Evolutionary conservation across 2,329 filamentous ascomycete genomes (phyloP).

Genomic region (Chaetomiaceae sp.): DNA sequence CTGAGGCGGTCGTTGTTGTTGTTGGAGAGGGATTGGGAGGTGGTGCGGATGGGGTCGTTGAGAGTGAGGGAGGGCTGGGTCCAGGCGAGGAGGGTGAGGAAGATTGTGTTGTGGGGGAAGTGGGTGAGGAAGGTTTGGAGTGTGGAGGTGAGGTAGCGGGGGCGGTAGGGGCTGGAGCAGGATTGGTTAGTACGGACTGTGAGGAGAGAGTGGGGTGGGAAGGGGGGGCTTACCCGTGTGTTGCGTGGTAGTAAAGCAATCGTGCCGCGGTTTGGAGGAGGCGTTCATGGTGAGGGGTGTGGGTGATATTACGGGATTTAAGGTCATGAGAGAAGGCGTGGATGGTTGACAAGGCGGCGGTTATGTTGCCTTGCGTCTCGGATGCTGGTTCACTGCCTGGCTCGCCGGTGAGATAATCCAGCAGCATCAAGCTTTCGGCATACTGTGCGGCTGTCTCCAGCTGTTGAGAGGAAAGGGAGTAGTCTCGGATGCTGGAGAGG

Average conservation of each 20-base stretch:
- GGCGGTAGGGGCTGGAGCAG: conserved; percentile 58
- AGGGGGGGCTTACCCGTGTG: conserved; percentile 43
- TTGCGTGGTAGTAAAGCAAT: conserved; percentile 63
- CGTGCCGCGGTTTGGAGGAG: conserved; percentile 65
- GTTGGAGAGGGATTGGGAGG: conserved; percentile 53
- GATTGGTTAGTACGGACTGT: neutral
- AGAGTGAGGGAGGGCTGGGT: conserved; percentile 68
- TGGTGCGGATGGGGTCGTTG: conserved; percentile 69
- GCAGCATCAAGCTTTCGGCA: conserved; percentile 59
- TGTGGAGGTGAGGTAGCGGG: conserved; percentile 58
- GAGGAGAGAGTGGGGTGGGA: neutral
- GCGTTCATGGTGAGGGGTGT: conserved; percentile 50
- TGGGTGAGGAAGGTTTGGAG: conserved; percentile 55
- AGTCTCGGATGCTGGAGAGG: conserved; percentile 51
- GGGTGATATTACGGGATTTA: conserved; percentile 32
- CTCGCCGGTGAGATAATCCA: conserved; percentile 58
- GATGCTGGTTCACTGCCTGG: conserved; percentile 41
- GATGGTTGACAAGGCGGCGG: conserved; percentile 42
- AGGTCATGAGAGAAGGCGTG: conserved; percentile 42
- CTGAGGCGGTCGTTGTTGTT: conserved; percentile 31
- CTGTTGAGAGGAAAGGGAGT: conserved; percentile 49
- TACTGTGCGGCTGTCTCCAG: conserved; percentile 47
- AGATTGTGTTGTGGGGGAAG: conserved; percentile 73
- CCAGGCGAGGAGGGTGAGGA: conserved; percentile 69
- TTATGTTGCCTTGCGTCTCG: conserved; percentile 51